Base-by-base conservation (phyloP, 352 stramenopile genomes). In the Globisporangium rhizosaccharum region DNA sequence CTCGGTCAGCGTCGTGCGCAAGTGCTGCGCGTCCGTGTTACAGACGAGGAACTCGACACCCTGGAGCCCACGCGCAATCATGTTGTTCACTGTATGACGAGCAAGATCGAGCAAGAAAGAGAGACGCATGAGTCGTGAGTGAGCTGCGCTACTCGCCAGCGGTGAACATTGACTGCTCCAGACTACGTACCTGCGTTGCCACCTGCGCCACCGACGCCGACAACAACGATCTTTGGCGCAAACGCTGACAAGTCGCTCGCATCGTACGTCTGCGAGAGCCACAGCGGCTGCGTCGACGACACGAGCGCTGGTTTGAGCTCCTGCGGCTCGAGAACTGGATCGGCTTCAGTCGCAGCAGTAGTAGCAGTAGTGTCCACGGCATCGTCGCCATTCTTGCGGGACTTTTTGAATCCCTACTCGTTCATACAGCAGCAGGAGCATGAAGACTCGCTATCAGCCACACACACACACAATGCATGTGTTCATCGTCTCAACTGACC, bases 1-100 rank as follows among this genome's bases (percentile, higher is more conserved):
- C 56, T 96, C 87, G 26, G 88, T 96, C 41, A 96, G 65, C 15
- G 85, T 96, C 54, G 86, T 96, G 58, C 87, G 86, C 57, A 97
- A 66, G 53, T 97, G 88, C 77, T 97, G 88, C 41, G 88, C 85
- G 52, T 97, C 88, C 45, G 88, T 97, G 71, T 97, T 97, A 75
- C 88, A 96, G 33, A 97, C 88, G 39, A 97, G 68, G 49, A 94
- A 94, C 59, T 94, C 83, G 28, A 94, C 85, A 48, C 85, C 85
- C 62, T 92, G 74, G 17, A 94, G 66, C 2, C 82, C 85, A 33
- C 83, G 80, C 47, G 85, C 85, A 42, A 94, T 94, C 85, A 94
- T 94, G 56, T 94, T 94, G 75, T 94, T 94, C 57, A 94, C 88
- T 87, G 36, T 6, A 39, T 12, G 33, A 8, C 33, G 33, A 39